Percentiles rank a stretch among this genome's conserved stretches.
phyloP scores from a whole-genome alignment of 1,284 basidiomycete genomes.

The Apiotrichum mycotoxinovorans region DNA sequence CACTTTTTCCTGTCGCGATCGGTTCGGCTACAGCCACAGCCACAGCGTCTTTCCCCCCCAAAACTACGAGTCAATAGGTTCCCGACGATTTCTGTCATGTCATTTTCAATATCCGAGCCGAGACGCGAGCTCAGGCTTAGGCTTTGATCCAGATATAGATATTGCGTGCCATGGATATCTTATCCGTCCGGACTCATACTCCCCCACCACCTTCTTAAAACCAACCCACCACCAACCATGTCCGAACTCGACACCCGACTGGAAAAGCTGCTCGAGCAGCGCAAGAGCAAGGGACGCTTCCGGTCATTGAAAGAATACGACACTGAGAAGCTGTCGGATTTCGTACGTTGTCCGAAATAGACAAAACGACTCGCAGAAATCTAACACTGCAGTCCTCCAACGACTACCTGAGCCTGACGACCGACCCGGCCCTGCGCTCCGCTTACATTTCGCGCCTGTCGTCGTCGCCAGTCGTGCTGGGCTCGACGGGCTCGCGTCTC shows the following conservation, averaged over 20 bases:
- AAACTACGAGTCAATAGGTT: too few relatives aligned
- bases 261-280: slow-evolving; percentile 22
- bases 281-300: slow-evolving; percentile 36
- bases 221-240: too few relatives aligned
- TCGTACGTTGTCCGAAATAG: slow-evolving; percentile 30
- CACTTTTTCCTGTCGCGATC: too few relatives aligned
- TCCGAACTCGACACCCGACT: slow-evolving; percentile 31
- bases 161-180: too few relatives aligned
- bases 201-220: too few relatives aligned
- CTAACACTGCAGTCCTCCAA: slow-evolving; percentile 54
- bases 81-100: too few relatives aligned
- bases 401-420: slow-evolving; percentile 85
- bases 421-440: slow-evolving; percentile 58
- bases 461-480: slow-evolving; percentile 63
- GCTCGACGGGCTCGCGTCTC: slow-evolving; percentile 83
- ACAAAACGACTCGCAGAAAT: not conserved
- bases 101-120: too few relatives aligned
- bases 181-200: too few relatives aligned
- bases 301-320: slow-evolving; percentile 40
- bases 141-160: too few relatives aligned
- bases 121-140: too few relatives aligned
- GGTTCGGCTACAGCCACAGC: too few relatives aligned
- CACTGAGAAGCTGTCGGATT: slow-evolving; percentile 35
- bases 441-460: slow-evolving; percentile 60
- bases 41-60: too few relatives aligned